phyloP scores from a whole-genome alignment of 768 basidiomycete species.

The Trametes cingulata region DNA sequence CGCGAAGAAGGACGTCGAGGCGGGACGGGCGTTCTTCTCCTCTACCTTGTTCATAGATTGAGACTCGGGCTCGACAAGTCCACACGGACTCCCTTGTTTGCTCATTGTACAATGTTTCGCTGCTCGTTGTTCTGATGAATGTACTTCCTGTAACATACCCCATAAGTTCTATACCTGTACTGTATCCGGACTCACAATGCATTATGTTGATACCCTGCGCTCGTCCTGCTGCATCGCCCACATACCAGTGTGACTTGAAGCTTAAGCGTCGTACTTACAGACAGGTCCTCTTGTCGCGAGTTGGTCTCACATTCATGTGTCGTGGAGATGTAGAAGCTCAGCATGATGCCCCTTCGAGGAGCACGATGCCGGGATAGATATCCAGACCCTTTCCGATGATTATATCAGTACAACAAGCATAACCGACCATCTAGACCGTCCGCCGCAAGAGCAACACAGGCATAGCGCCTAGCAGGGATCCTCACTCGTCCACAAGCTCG shows the following conservation, averaged over 20 bases:
- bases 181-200: too few relatives aligned
- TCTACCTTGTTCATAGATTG: not conserved
- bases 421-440: not conserved
- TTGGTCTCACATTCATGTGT: not conserved
- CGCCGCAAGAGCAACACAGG: not conserved
- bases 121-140: too few relatives aligned
- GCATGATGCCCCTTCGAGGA: not conserved
- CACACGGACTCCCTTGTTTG: too few relatives aligned
- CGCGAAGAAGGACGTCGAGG: not conserved
- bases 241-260: too few relatives aligned
- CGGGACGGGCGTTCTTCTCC: not conserved
- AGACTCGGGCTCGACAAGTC: too few relatives aligned
- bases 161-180: too few relatives aligned
- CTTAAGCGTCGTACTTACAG: too few relatives aligned
- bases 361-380: not conserved
- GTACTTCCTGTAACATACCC: too few relatives aligned
- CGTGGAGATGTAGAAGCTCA: not conserved
- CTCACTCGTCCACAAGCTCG: slow-evolving; percentile 6
- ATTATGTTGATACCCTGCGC: too few relatives aligned
- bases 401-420: not conserved
- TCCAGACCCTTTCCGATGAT: slow-evolving; percentile 1
- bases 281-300: too few relatives aligned
- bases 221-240: too few relatives aligned
- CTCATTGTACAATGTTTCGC: too few relatives aligned
- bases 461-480: not conserved